Evolutionary conservation across 129 eudicot species (phyloP).

Genomic region (Escallonia rubra): DNA sequence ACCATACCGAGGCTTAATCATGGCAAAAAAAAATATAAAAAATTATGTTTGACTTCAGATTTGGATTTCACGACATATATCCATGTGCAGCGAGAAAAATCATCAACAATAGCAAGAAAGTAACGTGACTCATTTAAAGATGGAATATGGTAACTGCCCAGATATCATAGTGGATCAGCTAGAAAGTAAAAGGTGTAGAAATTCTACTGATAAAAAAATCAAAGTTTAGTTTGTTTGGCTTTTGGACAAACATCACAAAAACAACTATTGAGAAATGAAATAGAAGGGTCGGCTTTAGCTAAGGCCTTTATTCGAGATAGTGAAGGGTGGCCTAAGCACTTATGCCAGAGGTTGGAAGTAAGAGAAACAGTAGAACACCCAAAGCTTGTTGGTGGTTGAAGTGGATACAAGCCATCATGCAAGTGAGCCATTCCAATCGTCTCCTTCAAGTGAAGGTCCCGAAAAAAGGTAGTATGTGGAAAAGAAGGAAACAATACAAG

Average conservation of each 20-base stretch:
- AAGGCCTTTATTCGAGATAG: not conserved
- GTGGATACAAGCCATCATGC: too few relatives aligned
- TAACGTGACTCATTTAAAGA: not conserved
- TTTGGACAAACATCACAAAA: constrained; percentile 11
- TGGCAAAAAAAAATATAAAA: not conserved
- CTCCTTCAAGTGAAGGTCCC: too few relatives aligned
- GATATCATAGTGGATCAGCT: constrained; percentile 11
- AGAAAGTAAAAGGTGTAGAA: not conserved
- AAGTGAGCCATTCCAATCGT: too few relatives aligned
- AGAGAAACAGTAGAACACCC: too few relatives aligned
- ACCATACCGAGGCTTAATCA: too few relatives aligned
- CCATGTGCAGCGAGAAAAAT: constrained; percentile 13
- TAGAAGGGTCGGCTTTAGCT: too few relatives aligned
- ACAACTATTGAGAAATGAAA: not conserved
- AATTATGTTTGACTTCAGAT: not conserved
- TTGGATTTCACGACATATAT: constrained; percentile 4
- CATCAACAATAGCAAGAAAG: constrained; percentile 18
- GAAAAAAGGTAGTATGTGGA: too few relatives aligned
- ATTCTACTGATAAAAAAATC: not conserved
- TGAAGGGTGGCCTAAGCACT: constrained; percentile 11
- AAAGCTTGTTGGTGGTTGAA: too few relatives aligned
- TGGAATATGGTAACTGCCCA: constrained; percentile 3
- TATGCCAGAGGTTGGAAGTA: not conserved
- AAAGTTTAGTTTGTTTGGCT: not conserved
- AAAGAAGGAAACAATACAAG: too few relatives aligned